phyloP scores from a whole-genome alignment of 225 moss, liverwort and hornwort species.

The Anthoceros angustus region DNA sequence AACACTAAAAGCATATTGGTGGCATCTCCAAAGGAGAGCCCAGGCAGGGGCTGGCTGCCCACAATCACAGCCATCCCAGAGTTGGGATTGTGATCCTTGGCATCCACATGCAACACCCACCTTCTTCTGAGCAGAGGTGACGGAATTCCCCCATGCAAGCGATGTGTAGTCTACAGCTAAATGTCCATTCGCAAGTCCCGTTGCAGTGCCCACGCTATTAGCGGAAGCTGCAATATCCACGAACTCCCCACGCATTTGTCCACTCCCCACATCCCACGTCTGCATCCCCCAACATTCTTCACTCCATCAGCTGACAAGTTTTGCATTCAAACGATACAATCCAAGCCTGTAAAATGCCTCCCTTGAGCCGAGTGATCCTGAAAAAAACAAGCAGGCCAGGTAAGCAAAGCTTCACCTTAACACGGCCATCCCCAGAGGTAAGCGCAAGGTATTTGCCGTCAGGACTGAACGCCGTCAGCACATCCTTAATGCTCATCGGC shows the following conservation, averaged over 20 bases:
- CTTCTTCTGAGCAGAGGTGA: slow-evolving; percentile 36
- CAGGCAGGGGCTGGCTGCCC: not conserved
- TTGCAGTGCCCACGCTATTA: slow-evolving; percentile 16
- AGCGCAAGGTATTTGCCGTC: slow-evolving; percentile 50
- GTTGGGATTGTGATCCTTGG: not conserved
- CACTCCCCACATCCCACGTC: slow-evolving; percentile 68
- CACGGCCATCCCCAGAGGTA: slow-evolving; percentile 71
- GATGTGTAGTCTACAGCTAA: slow-evolving; percentile 75
- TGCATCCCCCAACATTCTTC: slow-evolving; percentile 13
- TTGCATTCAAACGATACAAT: not conserved
- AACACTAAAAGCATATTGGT: not conserved
- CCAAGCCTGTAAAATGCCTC: not conserved
- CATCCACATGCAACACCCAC: slow-evolving; percentile 10
- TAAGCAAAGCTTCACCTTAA: slow-evolving; percentile 33
- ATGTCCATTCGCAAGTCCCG: slow-evolving; percentile 39
- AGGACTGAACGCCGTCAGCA: slow-evolving; percentile 54
- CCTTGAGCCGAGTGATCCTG: not conserved
- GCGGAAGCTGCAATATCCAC: slow-evolving; percentile 38
- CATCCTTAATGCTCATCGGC: slow-evolving; percentile 14
- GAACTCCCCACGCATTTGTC: slow-evolving; percentile 65
- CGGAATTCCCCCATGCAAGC: slow-evolving; percentile 47
- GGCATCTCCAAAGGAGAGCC: not conserved
- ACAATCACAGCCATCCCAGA: not conserved
- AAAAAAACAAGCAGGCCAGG: not conserved
- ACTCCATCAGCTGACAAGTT: not conserved